A percentile compares a stretch with the other conserved stretches of the same genome.
phyloP scores from a whole-genome alignment of 345 rosid genomes.

The Salix brachista region DNA sequence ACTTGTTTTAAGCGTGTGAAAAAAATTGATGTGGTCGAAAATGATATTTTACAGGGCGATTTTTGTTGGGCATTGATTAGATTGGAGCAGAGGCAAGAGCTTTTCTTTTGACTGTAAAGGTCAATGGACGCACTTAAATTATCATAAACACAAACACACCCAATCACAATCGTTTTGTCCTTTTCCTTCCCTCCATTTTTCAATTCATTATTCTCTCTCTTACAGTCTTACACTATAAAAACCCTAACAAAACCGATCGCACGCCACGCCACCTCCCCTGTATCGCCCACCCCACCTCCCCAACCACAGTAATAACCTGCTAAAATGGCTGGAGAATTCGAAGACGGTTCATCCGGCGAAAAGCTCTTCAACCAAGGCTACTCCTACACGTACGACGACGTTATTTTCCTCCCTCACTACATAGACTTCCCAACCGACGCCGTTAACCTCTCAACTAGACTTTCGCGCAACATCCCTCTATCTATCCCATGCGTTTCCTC shows the following conservation, averaged over 20 bases:
- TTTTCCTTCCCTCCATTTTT: slow-evolving; percentile 17
- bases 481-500: slow-evolving; percentile 83
- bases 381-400: slow-evolving; percentile 90
- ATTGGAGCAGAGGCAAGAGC: no score
- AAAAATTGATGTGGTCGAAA: no score
- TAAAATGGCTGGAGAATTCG: slow-evolving; percentile 20
- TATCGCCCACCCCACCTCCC: neutral
- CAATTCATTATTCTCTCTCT: neutral
- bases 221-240: neutral
- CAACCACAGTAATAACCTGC: neutral
- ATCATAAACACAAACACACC: neutral
- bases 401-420: slow-evolving; percentile 83
- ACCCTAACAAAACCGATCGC: neutral
- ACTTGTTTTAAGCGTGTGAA: no score
- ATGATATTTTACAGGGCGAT: no score
- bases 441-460: slow-evolving; percentile 65
- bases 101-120: neutral
- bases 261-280: neutral
- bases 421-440: slow-evolving; percentile 85
- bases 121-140: neutral
- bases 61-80: no score
- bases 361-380: slow-evolving; percentile 70
- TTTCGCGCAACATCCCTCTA: slow-evolving; percentile 64
- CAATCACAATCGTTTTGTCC: neutral
- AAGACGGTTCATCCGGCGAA: slow-evolving; percentile 64